Percentiles rank a stretch among this genome's conserved stretches.
Conservation (phyloP, 1,284 basidiomycete genomes). For the Ustilago trichophora region DNA sequence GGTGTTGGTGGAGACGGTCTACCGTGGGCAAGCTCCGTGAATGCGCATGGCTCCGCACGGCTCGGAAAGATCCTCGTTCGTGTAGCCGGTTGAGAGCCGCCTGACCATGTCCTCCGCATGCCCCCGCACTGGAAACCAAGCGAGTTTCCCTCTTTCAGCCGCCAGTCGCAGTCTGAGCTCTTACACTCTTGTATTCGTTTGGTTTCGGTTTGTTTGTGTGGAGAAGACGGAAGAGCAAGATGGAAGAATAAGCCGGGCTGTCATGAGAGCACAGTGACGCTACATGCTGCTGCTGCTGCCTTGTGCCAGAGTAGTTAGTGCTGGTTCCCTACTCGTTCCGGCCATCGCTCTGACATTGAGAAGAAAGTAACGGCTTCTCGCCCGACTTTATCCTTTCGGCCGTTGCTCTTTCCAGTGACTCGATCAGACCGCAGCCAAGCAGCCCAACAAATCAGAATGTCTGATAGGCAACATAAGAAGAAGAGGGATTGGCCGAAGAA, state of each 20-base stretch:
- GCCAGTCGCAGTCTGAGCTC: not conserved
- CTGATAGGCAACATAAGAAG: conserved; percentile 13
- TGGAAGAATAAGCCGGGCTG: no score
- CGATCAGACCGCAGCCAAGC: conserved; percentile 15
- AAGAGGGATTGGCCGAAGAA: conserved; percentile 33
- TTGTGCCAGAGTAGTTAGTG: not conserved
- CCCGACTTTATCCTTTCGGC: conserved; percentile 25
- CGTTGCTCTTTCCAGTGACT: conserved; percentile 12
- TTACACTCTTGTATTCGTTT: not conserved
- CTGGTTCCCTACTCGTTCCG: no score
- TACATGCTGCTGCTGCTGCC: not conserved
- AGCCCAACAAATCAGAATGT: conserved; percentile 15
- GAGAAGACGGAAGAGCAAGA: conserved; percentile 6
- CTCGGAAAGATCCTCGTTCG: conserved; percentile 6
- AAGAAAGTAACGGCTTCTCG: not conserved
- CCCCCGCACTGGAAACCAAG: no score
- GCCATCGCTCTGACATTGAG: no score
- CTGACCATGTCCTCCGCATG: not conserved
- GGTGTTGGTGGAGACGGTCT: not conserved
- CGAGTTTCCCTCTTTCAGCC: conserved; percentile 2
- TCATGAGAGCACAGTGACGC: conserved; percentile 22
- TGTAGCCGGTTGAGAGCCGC: not conserved
- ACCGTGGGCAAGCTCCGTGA: conserved; percentile 11
- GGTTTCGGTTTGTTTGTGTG: conserved; percentile 5
- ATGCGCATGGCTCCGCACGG: not conserved